These are phyloP conservation scores for Pseudohyphozyma bogoriensis DNA, from an alignment of 768 basidiomycete genomes.

Conservation along the genomic window DNA sequence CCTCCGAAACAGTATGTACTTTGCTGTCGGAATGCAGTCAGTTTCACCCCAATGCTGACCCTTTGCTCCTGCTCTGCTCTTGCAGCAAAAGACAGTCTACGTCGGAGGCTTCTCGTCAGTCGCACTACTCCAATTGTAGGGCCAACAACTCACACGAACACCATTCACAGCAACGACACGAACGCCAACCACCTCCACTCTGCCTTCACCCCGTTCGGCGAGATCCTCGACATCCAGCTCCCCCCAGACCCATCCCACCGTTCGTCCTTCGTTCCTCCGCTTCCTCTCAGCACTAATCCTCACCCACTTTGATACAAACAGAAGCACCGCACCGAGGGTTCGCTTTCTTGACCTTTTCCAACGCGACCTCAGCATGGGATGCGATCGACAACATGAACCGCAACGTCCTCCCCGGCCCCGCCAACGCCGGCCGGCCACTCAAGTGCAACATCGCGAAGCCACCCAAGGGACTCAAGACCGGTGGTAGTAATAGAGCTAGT, in stretches of 20 bases:
- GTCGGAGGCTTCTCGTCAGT: slow-evolving; percentile 29
- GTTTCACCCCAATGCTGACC: no score
- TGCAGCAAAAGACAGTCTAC: slow-evolving; percentile 38
- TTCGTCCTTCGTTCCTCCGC: background rate
- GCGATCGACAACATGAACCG: slow-evolving; percentile 97
- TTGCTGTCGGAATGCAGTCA: no score
- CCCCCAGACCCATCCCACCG: slow-evolving; percentile 49
- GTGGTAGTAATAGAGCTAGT: slow-evolving; percentile 32
- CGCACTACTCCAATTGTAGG: background rate
- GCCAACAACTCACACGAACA: background rate
- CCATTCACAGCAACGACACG: slow-evolving; percentile 41
- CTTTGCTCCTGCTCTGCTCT: no score
- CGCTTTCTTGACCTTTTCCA: slow-evolving; percentile 79
- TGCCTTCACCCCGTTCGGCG: slow-evolving; percentile 79
- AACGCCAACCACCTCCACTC: slow-evolving; percentile 68
- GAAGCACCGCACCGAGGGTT: slow-evolving; percentile 54
- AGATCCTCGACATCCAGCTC: slow-evolving; percentile 82
- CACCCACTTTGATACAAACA: background rate
- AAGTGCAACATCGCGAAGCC: slow-evolving; percentile 80
- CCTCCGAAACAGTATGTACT: no score
- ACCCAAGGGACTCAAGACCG: slow-evolving; percentile 43
- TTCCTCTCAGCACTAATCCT: background rate
- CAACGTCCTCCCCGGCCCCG: slow-evolving; percentile 16
- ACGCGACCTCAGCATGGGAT: slow-evolving; percentile 75
- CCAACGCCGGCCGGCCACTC: slow-evolving; percentile 45